These are phyloP conservation scores for Letharia lupina DNA, from an alignment of 495 filamentous ascomycete species.

Conservation along the genomic window DNA sequence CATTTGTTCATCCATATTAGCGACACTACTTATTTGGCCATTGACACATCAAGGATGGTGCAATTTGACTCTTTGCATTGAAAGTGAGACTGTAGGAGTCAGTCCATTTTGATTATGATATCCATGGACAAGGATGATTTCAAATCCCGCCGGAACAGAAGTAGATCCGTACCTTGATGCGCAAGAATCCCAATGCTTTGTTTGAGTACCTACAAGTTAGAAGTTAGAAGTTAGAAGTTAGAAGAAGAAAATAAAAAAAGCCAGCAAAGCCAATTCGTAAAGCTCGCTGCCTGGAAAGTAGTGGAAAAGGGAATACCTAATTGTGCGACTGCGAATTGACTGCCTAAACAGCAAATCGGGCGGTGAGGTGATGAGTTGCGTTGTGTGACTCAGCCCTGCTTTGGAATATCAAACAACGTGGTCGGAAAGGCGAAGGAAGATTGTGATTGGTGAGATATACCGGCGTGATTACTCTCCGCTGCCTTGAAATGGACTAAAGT, in stretches of 20 bases:
- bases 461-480: neutral
- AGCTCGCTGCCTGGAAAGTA: neutral
- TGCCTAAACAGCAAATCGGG: neutral
- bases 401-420: neutral
- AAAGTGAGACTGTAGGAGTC: neutral
- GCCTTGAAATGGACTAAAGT: neutral
- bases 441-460: neutral
- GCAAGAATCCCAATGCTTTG: neutral
- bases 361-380: neutral
- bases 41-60: neutral
- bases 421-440: neutral
- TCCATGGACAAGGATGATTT: neutral
- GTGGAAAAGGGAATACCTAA: neutral
- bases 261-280: neutral
- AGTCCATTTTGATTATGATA: neutral
- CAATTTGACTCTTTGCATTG: neutral
- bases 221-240: too few species aligned
- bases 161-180: neutral
- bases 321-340: neutral
- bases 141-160: neutral
- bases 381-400: conserved; percentile 14
- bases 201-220: neutral
- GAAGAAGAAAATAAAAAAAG: neutral
- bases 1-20: neutral
- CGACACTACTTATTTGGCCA: neutral